Evolutionary conservation across 768 basidiomycete species (phyloP), one percentile per base, ranked within the genome.

Genomic region (Lactarius sanguifluus): DNA sequence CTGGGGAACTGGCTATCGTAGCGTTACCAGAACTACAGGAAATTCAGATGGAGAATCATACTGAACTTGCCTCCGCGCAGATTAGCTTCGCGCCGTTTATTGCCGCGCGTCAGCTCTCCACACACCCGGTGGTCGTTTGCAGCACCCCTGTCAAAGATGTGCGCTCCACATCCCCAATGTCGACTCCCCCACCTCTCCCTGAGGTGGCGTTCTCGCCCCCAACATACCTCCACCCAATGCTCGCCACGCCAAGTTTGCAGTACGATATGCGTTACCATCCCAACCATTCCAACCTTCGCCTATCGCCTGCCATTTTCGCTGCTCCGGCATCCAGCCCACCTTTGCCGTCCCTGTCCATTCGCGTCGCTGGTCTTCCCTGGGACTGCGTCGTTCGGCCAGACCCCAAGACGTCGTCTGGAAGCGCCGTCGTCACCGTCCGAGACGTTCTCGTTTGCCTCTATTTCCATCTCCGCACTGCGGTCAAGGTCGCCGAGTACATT

Each of bases 351-450:
- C 25, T 67, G 1, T 9, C 8, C 0, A 47, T 67, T 59, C 66
- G 66, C 12, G 20, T 67, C 7, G 50, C 57, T 0, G 50, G 41
- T 3, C 62, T 67, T 7, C 62, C 66, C 8, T 67, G 66, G 66
- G 0, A 43, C 13, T 59, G 63, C 25, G 43, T 10, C 9, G 66
- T 59, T 12, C 9, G 1, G 1, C 62, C 66, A 0, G 66, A 63
- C n/a, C 2, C n/a, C 6, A 1, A 5, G 0, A 13, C n/a, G 9
- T 63, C 66, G 16, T 62, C 66, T 55, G 57, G 57, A 13, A 38
- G n/a, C 2, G 40, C 62, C 3, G 15, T 59, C 5, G 66, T 67
- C 34, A 67, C 62, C 20, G 62, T 67, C 8, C 52, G 20, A 0
- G 66, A 67, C 20, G 57, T 67, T 28, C 34, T 67, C 23, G 12